These are phyloP conservation scores for Prunus salicina DNA, from an alignment of 306 rosid genomes.

Conservation along the genomic window DNA sequence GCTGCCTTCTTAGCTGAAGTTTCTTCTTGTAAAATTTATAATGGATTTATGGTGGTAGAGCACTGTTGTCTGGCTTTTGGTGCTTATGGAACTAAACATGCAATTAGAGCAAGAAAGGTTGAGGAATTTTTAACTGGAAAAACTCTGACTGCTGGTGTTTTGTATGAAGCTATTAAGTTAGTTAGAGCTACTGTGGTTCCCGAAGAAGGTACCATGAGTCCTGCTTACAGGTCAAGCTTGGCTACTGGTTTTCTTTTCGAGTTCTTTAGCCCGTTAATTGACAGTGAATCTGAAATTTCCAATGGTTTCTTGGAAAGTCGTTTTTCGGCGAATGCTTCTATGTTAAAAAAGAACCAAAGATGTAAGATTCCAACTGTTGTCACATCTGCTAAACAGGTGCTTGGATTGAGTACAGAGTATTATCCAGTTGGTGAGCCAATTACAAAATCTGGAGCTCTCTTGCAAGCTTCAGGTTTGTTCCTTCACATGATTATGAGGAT, in stretches of 20 bases:
- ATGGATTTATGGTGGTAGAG: slow-evolving; percentile 37
- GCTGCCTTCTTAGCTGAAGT: slow-evolving; percentile 76
- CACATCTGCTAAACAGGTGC: slow-evolving; percentile 63
- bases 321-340: slow-evolving; percentile 10
- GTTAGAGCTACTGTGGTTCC: slow-evolving; percentile 48
- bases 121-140: slow-evolving; percentile 69
- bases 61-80: slow-evolving; percentile 72
- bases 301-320: slow-evolving; percentile 19
- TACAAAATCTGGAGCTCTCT: slow-evolving; percentile 65
- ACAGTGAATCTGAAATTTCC: slow-evolving; percentile 21
- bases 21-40: slow-evolving; percentile 45
- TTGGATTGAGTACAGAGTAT: slow-evolving; percentile 46
- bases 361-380: slow-evolving; percentile 34
- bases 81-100: slow-evolving; percentile 62
- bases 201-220: slow-evolving; percentile 45
- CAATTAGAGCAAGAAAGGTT: slow-evolving; percentile 72
- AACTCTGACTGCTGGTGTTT: slow-evolving; percentile 39
- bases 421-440: slow-evolving; percentile 71
- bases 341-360: slow-evolving; percentile 27
- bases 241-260: slow-evolving; percentile 74
- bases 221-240: slow-evolving; percentile 71
- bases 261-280: slow-evolving; percentile 61
- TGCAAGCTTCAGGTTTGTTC: slow-evolving; percentile 85
- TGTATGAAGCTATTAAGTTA: slow-evolving; percentile 56
- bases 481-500: neutral